Conservation (phyloP, 1,284 basidiomycete species). For the Trichosporon inkin region DNA sequence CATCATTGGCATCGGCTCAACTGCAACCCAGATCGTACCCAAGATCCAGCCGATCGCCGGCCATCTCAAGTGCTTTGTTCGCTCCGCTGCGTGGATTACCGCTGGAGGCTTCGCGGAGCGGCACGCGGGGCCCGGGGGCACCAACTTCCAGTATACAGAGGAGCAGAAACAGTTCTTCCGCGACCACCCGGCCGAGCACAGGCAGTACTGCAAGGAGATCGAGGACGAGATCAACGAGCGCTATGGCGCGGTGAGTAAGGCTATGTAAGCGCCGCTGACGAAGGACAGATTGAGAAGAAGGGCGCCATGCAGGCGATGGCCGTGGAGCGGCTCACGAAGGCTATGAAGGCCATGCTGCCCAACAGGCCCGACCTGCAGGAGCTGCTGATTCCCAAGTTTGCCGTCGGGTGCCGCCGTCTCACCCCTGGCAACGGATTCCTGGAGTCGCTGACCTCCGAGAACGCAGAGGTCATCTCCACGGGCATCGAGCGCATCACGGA, state of each 20-base stretch:
- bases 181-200: slow-evolving; percentile 21
- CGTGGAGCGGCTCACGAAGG: no score
- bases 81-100: slow-evolving; percentile 31
- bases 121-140: slow-evolving; percentile 26
- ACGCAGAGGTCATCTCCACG: slow-evolving; percentile 29
- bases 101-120: slow-evolving; percentile 20
- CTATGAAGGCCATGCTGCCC: slow-evolving; percentile 15
- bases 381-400: slow-evolving; percentile 26
- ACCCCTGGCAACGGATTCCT: slow-evolving; percentile 44
- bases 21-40: slow-evolving; percentile 24
- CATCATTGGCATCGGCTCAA: slow-evolving; percentile 19
- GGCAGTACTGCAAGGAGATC: slow-evolving; percentile 30
- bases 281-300: no score
- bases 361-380: slow-evolving; percentile 25
- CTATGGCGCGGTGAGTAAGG: not conserved
- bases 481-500: slow-evolving; percentile 24
- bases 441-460: slow-evolving; percentile 32
- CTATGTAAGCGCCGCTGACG: not conserved
- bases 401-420: slow-evolving; percentile 37
- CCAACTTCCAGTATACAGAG: slow-evolving; percentile 30
- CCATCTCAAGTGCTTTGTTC: slow-evolving; percentile 11
- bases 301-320: no score
- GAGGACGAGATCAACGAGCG: slow-evolving; percentile 29
- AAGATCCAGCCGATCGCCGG: slow-evolving; percentile 22
- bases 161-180: slow-evolving; percentile 21